phyloP scores from a whole-genome alignment of 257 asterid species.

The Leonotis leonurus region DNA sequence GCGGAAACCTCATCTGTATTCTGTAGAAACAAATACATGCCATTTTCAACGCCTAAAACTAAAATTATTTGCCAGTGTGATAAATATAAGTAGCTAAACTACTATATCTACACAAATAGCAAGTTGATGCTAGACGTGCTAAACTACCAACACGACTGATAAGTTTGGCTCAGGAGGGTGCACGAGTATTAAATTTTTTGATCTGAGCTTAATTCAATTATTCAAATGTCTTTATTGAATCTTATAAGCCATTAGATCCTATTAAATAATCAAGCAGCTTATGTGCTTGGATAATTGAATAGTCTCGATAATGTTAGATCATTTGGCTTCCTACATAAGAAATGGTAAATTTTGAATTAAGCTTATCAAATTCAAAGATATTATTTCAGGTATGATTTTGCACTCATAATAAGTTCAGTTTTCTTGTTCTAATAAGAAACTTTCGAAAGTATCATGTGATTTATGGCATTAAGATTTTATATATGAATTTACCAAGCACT shows the following conservation, averaged over 20 bases:
- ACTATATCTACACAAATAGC: not conserved
- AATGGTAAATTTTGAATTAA: too few relatives aligned
- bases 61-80: not conserved
- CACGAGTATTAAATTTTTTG: not conserved
- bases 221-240: not conserved
- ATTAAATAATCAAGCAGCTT: not conserved
- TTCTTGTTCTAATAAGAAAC: not conserved
- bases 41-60: not conserved
- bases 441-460: not conserved
- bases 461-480: too few relatives aligned
- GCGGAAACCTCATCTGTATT: not conserved
- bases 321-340: too few relatives aligned
- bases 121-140: conserved; percentile 8
- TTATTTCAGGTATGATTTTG: too few relatives aligned
- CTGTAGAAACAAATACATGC: not conserved
- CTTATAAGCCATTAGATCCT: not conserved
- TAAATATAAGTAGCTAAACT: not conserved
- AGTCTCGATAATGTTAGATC: not conserved
- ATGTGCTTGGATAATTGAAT: too few relatives aligned
- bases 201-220: not conserved
- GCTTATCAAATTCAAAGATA: too few relatives aligned
- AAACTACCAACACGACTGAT: not conserved
- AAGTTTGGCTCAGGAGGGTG: not conserved
- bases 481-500: not conserved
- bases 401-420: too few relatives aligned